A percentile compares a stretch with the other conserved stretches of the same genome.
Evolutionary conservation across 306 rosid genomes (phyloP).

Genomic region (Vigna radiata): DNA sequence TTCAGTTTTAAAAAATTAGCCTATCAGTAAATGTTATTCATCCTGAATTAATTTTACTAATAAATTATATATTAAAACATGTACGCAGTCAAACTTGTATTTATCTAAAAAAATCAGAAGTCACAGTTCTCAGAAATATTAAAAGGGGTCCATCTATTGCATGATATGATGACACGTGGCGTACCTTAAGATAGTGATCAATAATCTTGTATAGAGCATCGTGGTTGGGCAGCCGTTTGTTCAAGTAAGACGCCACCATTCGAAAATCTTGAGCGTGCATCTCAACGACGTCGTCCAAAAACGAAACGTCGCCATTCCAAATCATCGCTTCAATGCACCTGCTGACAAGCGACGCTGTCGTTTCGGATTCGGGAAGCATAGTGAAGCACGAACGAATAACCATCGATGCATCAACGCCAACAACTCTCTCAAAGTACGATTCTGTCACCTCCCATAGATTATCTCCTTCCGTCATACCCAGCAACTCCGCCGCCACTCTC

Average conservation of each 20-base stretch:
- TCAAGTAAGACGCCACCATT: slow-evolving; percentile 59
- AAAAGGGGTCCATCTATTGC: not conserved
- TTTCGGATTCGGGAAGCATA: slow-evolving; percentile 90
- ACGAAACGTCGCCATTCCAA: slow-evolving; percentile 42
- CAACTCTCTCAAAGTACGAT: slow-evolving; percentile 54
- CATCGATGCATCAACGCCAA: slow-evolving; percentile 57
- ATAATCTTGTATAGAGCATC: slow-evolving; percentile 69
- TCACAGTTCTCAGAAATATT: not conserved
- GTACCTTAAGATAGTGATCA: slow-evolving; percentile 72
- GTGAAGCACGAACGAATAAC: slow-evolving; percentile 74
- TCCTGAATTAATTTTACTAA: not conserved
- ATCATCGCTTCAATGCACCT: slow-evolving; percentile 70
- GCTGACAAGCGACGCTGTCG: slow-evolving; percentile 67
- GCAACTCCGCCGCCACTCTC: slow-evolving; percentile 77
- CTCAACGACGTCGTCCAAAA: slow-evolving; percentile 50
- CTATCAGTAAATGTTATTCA: not conserved
- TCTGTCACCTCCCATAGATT: slow-evolving; percentile 65
- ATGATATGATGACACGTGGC: slow-evolving; percentile 30
- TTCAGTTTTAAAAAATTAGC: not conserved
- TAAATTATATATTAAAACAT: not conserved
- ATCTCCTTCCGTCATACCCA: slow-evolving; percentile 68
- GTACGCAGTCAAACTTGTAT: not conserved
- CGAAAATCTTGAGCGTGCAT: slow-evolving; percentile 65
- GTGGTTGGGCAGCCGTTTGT: slow-evolving; percentile 57
- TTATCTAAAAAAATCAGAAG: not conserved